phyloP scores from a whole-genome alignment of 225 moss, liverwort and hornwort species.

The Antitrichia curtipendula region DNA sequence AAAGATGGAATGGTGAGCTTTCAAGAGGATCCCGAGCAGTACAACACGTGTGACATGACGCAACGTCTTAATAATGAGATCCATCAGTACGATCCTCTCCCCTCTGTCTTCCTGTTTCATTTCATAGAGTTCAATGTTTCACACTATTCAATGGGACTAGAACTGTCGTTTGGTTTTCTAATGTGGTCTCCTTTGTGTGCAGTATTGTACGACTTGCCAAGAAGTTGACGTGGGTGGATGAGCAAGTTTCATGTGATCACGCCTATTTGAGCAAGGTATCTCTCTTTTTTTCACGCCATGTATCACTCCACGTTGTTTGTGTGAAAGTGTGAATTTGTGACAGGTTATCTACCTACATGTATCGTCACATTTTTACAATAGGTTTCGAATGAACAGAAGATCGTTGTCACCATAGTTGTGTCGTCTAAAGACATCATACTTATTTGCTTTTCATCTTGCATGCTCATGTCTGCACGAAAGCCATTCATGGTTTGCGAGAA shows the following conservation, averaged over 20 bases:
- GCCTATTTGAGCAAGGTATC: slow-evolving; percentile 93
- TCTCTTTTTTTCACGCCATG: not conserved
- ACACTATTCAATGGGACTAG: not conserved
- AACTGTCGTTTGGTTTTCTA: not conserved
- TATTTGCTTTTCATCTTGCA: not conserved
- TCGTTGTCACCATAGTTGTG: not conserved
- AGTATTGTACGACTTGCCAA: slow-evolving; percentile 85
- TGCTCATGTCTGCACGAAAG: not conserved
- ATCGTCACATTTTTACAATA: not conserved
- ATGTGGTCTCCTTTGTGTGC: slow-evolving; percentile 1
- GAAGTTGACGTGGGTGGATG: slow-evolving; percentile 88
- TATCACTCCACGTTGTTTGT: not conserved
- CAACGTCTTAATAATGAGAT: slow-evolving; percentile 82
- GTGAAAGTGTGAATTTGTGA: not conserved
- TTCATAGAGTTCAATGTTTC: not conserved
- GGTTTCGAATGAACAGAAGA: not conserved
- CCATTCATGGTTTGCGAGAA: not conserved
- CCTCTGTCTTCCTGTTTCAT: not conserved
- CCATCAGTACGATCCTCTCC: slow-evolving; percentile 54
- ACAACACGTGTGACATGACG: slow-evolving; percentile 93
- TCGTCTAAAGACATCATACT: not conserved
- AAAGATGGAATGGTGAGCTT: slow-evolving; percentile 99
- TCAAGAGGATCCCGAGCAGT: slow-evolving; percentile 97
- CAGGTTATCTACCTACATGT: not conserved
- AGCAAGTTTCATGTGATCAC: slow-evolving; percentile 96